phyloP scores from a whole-genome alignment of 768 basidiomycete genomes.

The Tephrocybe sp. region DNA sequence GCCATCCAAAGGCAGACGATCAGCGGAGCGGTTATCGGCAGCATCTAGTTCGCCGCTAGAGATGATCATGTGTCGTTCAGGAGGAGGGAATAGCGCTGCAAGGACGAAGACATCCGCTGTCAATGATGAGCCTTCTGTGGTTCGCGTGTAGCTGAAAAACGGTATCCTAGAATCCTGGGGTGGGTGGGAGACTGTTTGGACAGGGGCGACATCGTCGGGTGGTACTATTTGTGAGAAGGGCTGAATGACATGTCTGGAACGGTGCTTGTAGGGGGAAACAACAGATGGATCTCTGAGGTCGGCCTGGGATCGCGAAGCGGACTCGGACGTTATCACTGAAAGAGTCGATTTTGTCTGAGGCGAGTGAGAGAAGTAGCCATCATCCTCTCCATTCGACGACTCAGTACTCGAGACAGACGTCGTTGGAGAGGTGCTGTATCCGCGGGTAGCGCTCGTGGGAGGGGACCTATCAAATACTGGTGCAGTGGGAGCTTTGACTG shows the following conservation, averaged over 20 bases:
- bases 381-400: conserved; percentile 42
- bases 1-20: conserved; percentile 33
- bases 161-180: conserved; percentile 41
- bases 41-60: conserved; percentile 68
- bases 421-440: conserved; percentile 5
- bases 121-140: conserved; percentile 71
- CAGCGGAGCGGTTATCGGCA: conserved; percentile 39
- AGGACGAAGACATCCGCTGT: conserved; percentile 69
- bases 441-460: conserved; percentile 3
- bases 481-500: conserved; percentile 3
- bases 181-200: conserved; percentile 9
- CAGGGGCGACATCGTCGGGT: conserved; percentile 1
- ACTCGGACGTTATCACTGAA: conserved; percentile 30
- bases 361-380: conserved; percentile 63
- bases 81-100: conserved; percentile 66
- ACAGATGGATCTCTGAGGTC: conserved; percentile 33
- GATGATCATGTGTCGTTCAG: conserved; percentile 71
- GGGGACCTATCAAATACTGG: conserved; percentile 15
- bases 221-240: conserved; percentile 30
- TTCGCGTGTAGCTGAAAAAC: conserved; percentile 80
- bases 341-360: conserved; percentile 38
- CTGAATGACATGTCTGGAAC: conserved; percentile 35
- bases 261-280: conserved; percentile 28
- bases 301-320: conserved; percentile 41
- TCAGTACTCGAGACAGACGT: conserved; percentile 20